phyloP scores from a whole-genome alignment of 495 filamentous ascomycete species.

The Podospora tetraspora region DNA sequence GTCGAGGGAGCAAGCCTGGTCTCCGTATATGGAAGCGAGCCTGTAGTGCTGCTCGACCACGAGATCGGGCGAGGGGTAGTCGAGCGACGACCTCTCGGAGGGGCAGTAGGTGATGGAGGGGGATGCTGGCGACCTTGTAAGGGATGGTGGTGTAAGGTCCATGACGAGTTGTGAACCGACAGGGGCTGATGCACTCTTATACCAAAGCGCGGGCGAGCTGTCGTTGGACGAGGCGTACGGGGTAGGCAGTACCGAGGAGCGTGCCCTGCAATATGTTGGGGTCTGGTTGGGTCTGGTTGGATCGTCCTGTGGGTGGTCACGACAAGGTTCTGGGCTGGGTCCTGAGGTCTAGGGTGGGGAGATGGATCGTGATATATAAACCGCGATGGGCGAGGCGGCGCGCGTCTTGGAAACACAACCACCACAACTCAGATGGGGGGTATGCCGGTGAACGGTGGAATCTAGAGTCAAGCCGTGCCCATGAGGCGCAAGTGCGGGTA shows the following conservation, averaged over 20 bases:
- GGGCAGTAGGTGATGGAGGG: slow-evolving; percentile 45
- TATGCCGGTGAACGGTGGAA: slow-evolving; percentile 6
- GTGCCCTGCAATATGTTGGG: slow-evolving; percentile 19
- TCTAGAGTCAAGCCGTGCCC: slow-evolving; percentile 2
- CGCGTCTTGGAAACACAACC: slow-evolving; percentile 16
- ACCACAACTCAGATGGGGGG: slow-evolving; percentile 7
- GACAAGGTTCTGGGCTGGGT: slow-evolving; percentile 13
- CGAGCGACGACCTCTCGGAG: slow-evolving; percentile 42
- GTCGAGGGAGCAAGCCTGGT: slow-evolving; percentile 35
- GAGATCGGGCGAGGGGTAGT: slow-evolving; percentile 42
- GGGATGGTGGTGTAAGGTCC: slow-evolving; percentile 46
- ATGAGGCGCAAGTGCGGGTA: slow-evolving; percentile 12
- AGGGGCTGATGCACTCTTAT: slow-evolving; percentile 21
- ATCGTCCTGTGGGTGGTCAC: slow-evolving; percentile 17
- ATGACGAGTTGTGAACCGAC: slow-evolving; percentile 27
- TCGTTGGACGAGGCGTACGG: slow-evolving; percentile 10
- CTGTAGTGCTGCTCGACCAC: slow-evolving; percentile 43
- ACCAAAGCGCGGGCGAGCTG: slow-evolving; percentile 21
- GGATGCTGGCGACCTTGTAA: slow-evolving; percentile 45
- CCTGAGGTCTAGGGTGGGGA: slow-evolving; percentile 13
- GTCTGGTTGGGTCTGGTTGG: slow-evolving; percentile 36
- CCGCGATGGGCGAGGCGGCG: slow-evolving; percentile 10
- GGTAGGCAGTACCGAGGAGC: slow-evolving; percentile 19
- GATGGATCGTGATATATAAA: slow-evolving; percentile 29
- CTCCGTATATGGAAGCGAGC: slow-evolving; percentile 41